Conservation (phyloP, 2,329 filamentous ascomycete genomes). For the Alternaria dauci region DNA sequence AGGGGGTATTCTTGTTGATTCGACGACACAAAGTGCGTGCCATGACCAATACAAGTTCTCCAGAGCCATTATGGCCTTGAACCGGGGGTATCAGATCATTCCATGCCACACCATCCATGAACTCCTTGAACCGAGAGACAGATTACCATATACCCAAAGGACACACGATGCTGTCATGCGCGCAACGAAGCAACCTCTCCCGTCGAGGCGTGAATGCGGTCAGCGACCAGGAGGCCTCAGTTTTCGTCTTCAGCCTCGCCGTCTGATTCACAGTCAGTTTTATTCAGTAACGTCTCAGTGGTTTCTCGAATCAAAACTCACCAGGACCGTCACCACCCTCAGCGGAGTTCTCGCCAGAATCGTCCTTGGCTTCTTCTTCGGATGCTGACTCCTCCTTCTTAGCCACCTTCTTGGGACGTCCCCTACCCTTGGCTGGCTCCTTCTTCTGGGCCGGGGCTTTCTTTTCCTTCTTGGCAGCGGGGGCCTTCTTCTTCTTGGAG, state of each 20-base stretch:
- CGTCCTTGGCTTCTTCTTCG: slow-evolving; percentile 11
- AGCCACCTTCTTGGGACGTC: slow-evolving; percentile 29
- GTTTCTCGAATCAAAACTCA: slow-evolving; percentile 23
- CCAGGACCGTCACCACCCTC: slow-evolving; percentile 28
- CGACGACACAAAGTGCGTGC: neutral
- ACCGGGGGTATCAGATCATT: neutral
- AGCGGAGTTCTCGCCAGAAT: slow-evolving; percentile 13
- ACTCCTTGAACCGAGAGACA: neutral
- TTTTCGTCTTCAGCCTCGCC: slow-evolving; percentile 8
- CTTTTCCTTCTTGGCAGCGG: slow-evolving; percentile 27
- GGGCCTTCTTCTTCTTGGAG: slow-evolving; percentile 21
- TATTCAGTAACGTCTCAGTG: slow-evolving; percentile 18
- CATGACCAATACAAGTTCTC: neutral
- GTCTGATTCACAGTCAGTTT: slow-evolving; percentile 21
- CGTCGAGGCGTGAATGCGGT: too few relatives aligned
- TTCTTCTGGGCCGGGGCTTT: neutral
- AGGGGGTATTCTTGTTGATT: neutral
- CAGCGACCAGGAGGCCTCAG: neutral
- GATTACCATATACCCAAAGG: neutral
- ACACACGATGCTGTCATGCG: neutral
- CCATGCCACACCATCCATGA: neutral
- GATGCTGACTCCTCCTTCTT: slow-evolving; percentile 32
- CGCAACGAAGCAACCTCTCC: neutral
- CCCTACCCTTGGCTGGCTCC: neutral
- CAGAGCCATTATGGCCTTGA: neutral